Evolutionary conservation across 306 rosid genomes (phyloP).

Genomic region (Arachis stenosperma): DNA sequence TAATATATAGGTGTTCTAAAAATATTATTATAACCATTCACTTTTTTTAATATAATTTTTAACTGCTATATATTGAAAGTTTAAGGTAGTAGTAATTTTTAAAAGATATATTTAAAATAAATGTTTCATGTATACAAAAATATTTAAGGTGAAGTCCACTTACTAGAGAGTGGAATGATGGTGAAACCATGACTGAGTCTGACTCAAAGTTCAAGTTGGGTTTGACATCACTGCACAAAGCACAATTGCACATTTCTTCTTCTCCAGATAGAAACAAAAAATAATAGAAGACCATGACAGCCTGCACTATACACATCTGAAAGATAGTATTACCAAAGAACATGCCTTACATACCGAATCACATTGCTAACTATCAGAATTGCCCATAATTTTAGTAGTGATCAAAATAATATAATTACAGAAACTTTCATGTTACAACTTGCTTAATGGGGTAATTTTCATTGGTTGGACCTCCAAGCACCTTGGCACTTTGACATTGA

Average conservation of each 20-base stretch:
- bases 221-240: conserved; percentile 18
- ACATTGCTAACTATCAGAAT: conserved; percentile 38
- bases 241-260: conserved; percentile 40
- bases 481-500: conserved; percentile 44
- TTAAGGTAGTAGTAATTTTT: no score
- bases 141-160: background rate
- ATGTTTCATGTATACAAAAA: no score
- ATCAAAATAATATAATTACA: conserved; percentile 25
- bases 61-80: no score
- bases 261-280: conserved; percentile 47
- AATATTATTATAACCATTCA: no score
- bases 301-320: conserved; percentile 44
- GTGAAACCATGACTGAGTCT: conserved; percentile 32
- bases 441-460: conserved; percentile 45
- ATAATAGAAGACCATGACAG: conserved; percentile 49
- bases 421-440: conserved; percentile 38
- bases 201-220: conserved; percentile 44
- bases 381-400: conserved; percentile 51
- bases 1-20: no score
- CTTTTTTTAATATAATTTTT: no score
- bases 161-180: conserved; percentile 17
- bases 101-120: no score
- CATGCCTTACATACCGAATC: conserved; percentile 44
- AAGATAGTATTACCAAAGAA: conserved; percentile 40
- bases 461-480: conserved; percentile 44